Conservation (phyloP, 192 early-diverging fungal genomes). For the Mortierella hygrophila region DNA sequence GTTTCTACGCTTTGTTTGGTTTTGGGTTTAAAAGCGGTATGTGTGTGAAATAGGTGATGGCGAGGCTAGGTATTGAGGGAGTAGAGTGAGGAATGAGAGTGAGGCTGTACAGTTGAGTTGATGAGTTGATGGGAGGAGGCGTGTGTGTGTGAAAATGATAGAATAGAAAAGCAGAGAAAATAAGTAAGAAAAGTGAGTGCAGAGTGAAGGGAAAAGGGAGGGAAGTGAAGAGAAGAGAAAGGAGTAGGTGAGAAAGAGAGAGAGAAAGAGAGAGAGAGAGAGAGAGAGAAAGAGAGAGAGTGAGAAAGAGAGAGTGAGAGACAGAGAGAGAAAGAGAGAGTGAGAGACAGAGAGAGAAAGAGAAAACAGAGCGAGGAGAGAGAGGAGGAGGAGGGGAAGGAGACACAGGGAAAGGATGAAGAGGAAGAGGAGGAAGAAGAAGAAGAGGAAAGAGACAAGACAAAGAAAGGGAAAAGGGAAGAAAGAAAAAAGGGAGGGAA, state of each 20-base stretch:
- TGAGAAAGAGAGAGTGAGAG: neutral
- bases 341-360: neutral
- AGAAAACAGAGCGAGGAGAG: neutral
- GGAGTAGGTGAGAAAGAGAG: neutral
- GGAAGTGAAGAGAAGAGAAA: neutral
- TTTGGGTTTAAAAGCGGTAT: neutral
- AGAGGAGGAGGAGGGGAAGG: constrained; percentile 21
- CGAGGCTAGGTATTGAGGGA: neutral
- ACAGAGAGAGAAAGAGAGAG: neutral
- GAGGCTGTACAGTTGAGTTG: neutral
- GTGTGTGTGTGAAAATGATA: no score
- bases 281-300: neutral
- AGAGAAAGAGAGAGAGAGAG: neutral
- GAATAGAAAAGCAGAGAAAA: neutral
- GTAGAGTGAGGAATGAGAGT: neutral
- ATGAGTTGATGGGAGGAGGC: neutral
- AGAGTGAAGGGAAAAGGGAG: neutral
- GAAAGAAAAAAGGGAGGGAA: neutral
- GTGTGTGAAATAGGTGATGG: neutral
- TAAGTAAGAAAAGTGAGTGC: neutral
- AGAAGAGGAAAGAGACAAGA: neutral
- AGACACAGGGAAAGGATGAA: constrained; percentile 11
- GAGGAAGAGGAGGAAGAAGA: neutral
- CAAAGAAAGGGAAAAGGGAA: neutral
- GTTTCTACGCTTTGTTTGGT: neutral